Evolutionary conservation across 805 yeast genomes (phyloP), one percentile per base, ranked within the genome.

Genomic region (Blastobotrys peoriensis): DNA sequence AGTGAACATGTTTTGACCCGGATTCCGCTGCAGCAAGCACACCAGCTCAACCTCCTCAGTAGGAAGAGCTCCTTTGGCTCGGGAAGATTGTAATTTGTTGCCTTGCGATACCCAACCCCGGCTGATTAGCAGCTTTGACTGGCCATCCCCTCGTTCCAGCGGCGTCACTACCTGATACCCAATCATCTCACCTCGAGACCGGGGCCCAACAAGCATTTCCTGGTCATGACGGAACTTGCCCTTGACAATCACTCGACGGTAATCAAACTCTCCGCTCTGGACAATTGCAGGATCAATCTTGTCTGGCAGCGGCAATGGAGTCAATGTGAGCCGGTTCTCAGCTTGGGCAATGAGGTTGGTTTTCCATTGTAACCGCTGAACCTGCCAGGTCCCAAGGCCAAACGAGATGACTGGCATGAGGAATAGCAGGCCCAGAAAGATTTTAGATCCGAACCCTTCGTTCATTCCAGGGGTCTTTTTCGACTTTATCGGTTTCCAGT

Each of bases 301-400:
- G 2, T 62, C 55, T 0, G 97, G 97, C 25, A 91, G 65, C 3
- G 81, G 81, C 18, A 81, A 66, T 0, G 96, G 83, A 2, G 81
- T 79, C 46, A 76, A 75, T 0, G 89, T 79, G 54, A 93, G 66
- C 51, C 89, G 69, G 56, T 86, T 87, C 62, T 93, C 97, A 57
- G 91, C 81, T 17, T 76, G 74, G 2, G 94, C 82, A 49, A 93
- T 83, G 49, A 93, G 70, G 49, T 81, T 76, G 19, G 80, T 83
- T 62, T 93, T 93, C 98, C 98, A 93, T 48, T 76, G 71, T 40
- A 93, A 67, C 52, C 98, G 72, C 55, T 77, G 70, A 38, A 86
- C 79, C 67, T 93, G 98, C 98, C 98, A 93, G 45, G 88, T 76
- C 1, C 98, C 98, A 36, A 93, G 67, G 38, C 80, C 81, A 60